Evolutionary conservation across 805 yeast genomes (phyloP).

Genomic region (Teunomyces atbi): DNA sequence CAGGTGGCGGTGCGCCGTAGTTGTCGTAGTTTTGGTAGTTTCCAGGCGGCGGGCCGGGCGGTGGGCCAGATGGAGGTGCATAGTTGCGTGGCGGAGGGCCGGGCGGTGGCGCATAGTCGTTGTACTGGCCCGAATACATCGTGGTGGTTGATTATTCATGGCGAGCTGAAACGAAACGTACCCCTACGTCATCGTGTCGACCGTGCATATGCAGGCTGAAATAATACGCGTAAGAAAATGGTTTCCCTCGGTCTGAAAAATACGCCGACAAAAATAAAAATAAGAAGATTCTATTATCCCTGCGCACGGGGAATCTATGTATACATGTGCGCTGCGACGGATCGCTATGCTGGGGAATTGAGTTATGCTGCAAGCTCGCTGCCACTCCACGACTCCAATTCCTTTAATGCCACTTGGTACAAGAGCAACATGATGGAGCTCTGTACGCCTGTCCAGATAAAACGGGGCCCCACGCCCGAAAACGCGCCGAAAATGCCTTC

Average conservation of each 20-base stretch:
- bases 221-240: too few species aligned
- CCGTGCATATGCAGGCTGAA: too few species aligned
- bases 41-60: constrained; percentile 17
- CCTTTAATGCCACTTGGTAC: constrained; percentile 74
- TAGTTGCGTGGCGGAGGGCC: constrained; percentile 20
- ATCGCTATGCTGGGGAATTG: neutral
- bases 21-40: neutral
- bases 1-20: neutral
- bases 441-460: constrained; percentile 95
- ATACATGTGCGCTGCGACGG: constrained; percentile 1
- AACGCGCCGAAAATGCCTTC: constrained; percentile 84
- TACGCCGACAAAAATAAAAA: too few species aligned
- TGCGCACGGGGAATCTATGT: neutral
- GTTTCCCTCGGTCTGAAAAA: too few species aligned
- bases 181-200: neutral
- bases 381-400: constrained; percentile 32
- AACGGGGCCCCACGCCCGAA: constrained; percentile 94
- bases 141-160: neutral
- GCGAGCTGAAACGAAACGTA: neutral
- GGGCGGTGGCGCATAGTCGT: constrained; percentile 19
- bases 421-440: constrained; percentile 89
- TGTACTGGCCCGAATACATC: constrained; percentile 27
- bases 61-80: constrained; percentile 14
- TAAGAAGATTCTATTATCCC: neutral
- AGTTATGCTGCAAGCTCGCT: neutral